These are phyloP conservation scores for Pleurotus sapidus DNA, from an alignment of 768 basidiomycete genomes.

Conservation along the genomic window DNA sequence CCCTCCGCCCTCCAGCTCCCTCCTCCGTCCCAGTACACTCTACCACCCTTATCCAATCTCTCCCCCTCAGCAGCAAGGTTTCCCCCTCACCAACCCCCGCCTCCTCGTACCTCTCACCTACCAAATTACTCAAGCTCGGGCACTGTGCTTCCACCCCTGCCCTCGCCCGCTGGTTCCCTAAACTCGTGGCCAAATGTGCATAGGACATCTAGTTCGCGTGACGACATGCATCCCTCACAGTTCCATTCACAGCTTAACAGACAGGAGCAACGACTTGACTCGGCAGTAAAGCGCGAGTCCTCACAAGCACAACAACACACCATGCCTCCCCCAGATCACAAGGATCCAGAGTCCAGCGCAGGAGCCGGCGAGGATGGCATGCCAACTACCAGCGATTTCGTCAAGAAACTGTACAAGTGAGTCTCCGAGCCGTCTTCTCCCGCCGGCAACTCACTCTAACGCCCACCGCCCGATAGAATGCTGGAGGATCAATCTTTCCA, in stretches of 20 bases:
- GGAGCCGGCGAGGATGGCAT: conserved; percentile 58
- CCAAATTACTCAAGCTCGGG: conserved; percentile 17
- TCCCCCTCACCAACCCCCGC: background rate
- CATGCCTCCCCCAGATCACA: conserved; percentile 7
- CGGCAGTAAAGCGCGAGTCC: conserved; percentile 23
- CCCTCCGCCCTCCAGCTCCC: conserved; percentile 18
- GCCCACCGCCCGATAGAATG: conserved; percentile 53
- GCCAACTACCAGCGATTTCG: conserved; percentile 91
- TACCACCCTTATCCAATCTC: conserved; percentile 17
- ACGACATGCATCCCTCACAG: conserved; percentile 32
- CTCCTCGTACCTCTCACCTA: background rate
- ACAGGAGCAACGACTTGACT: conserved; percentile 9
- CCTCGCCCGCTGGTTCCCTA: conserved; percentile 17
- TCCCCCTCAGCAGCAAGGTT: background rate
- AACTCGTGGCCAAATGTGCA: conserved; percentile 24
- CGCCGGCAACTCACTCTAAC: background rate
- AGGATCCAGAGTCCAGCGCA: background rate
- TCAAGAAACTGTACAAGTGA: conserved; percentile 92
- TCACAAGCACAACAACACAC: background rate
- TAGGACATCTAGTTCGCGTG: conserved; percentile 37
- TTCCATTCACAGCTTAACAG: conserved; percentile 13
- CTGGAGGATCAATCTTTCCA: conserved; percentile 76
- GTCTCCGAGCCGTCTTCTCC: conserved; percentile 16
- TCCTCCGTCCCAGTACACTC: conserved; percentile 10
- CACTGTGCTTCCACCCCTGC: conserved; percentile 21